Base-by-base conservation (phyloP, 192 early-diverging fungal genomes). In the Umbelopsis sp. region DNA sequence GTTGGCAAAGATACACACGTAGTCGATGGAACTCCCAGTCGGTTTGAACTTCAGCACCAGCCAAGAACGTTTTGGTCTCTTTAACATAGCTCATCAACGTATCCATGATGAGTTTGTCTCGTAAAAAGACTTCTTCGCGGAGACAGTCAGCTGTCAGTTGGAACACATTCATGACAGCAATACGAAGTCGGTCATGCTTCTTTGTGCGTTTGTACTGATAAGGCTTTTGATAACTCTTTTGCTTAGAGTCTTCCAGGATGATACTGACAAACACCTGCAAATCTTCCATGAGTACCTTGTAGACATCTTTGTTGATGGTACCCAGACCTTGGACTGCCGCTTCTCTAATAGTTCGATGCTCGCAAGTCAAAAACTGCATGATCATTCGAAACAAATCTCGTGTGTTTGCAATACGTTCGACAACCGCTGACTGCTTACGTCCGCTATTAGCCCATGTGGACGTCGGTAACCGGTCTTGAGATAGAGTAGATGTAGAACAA, bases 1-100 rank as follows among this genome's bases (percentile, higher is more conserved):
- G 89, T 0, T 88, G 90, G 76, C 95, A 97, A 72, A 96, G 94
- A 76, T 98, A 91, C 41, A 90, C 92, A 7, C 97, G 87, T 24
- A 97, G 85, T 53, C 90, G 84, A 51, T 94, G 93, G 79, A 93
- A 93, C 50, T 97, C 95, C 91, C 91, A 95, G 20, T 98, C 96
- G 38, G 77, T 70, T 72, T 94, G 88, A 36, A 93, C 88, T 0
- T 92, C 86, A 0, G 87, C 71, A 66, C 96, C 94, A 0, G 85
- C 74, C 45, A 99, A 82, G 59, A 98, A 95, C 7, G 82, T 79
- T 45, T 85, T 79, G 0, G 91, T 95, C 59, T 95, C 92, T 43
- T 90, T 89, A 31, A 95, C 77, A 77, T 93, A 98, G 7, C 81
- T 80, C 38, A 92, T 87, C 6, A 96, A 84, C 31, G 85, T 82